Conservation (phyloP, 768 basidiomycete genomes). For the Tylopilus vinaceipallidus region DNA sequence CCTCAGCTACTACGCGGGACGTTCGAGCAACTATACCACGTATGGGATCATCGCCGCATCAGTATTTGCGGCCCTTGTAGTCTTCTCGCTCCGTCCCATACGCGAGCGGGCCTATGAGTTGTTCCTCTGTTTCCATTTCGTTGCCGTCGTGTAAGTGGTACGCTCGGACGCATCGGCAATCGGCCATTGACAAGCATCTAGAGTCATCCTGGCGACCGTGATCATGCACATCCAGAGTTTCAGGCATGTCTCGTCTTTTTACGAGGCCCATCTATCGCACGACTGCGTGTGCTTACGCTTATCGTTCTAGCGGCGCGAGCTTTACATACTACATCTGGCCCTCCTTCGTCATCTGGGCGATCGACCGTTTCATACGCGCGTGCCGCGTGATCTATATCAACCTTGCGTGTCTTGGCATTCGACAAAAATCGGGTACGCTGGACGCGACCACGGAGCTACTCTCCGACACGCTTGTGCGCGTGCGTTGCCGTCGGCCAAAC, state of each 20-base stretch:
- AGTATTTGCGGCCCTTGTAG: constrained; percentile 38
- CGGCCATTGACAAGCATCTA: constrained; percentile 35
- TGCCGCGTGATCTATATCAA: constrained; percentile 44
- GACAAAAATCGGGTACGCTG: constrained; percentile 19
- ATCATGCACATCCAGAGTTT: constrained; percentile 40
- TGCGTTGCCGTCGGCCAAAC: constrained; percentile 42
- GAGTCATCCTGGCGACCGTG: constrained; percentile 33
- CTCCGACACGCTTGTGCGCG: constrained; percentile 42
- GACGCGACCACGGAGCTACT: constrained; percentile 41
- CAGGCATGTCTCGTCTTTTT: constrained; percentile 28
- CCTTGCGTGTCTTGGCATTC: constrained; percentile 33
- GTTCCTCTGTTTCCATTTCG: constrained; percentile 48
- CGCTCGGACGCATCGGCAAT: constrained; percentile 7
- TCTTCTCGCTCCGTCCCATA: constrained; percentile 50
- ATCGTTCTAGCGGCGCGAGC: constrained; percentile 13
- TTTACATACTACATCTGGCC: constrained; percentile 44
- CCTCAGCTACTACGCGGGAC: constrained; percentile 7
- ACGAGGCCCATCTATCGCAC: background rate
- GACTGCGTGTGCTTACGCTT: constrained; percentile 1
- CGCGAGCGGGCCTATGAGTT: constrained; percentile 47
- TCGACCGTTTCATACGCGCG: constrained; percentile 48
- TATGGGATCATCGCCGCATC: constrained; percentile 36
- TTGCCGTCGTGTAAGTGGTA: constrained; percentile 37
- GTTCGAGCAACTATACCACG: constrained; percentile 11
- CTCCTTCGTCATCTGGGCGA: constrained; percentile 50